Evolutionary conservation across 2,329 filamentous ascomycete genomes (phyloP).

Genomic region (Grosmannia huntii): DNA sequence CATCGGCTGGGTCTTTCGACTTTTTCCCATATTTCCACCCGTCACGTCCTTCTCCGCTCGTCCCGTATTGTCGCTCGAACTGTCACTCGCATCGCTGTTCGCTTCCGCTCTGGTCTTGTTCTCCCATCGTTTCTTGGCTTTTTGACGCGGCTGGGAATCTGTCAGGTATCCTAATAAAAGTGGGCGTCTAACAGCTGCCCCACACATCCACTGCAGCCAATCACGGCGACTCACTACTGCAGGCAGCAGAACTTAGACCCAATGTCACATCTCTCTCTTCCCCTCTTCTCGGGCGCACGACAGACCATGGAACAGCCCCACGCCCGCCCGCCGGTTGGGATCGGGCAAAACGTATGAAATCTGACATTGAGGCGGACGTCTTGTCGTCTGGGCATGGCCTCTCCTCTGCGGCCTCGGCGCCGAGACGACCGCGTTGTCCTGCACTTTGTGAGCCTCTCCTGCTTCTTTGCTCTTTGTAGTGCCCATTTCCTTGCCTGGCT

Average conservation of each 20-base stretch:
- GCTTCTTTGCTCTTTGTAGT: neutral
- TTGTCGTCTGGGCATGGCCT: neutral
- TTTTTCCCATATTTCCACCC: neutral
- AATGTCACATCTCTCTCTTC: neutral
- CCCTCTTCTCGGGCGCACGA: no score
- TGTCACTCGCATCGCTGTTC: neutral
- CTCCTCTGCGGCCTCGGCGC: neutral
- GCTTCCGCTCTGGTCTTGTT: neutral
- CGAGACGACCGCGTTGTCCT: neutral
- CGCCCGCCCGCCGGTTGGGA: no score
- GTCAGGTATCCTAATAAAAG: no score
- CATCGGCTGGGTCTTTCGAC: neutral
- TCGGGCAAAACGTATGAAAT: no score
- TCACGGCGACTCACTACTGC: neutral
- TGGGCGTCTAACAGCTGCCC: neutral
- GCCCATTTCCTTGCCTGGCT: constrained; percentile 38
- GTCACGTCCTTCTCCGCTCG: neutral
- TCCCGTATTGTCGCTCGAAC: neutral
- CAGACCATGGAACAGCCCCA: no score
- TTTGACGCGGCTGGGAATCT: no score
- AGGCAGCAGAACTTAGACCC: neutral
- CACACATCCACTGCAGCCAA: neutral
- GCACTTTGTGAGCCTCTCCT: neutral
- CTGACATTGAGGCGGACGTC: no score
- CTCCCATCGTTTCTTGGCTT: neutral